Evolutionary conservation across 768 basidiomycete genomes (phyloP).

Genomic region (Trametopsis cervina): DNA sequence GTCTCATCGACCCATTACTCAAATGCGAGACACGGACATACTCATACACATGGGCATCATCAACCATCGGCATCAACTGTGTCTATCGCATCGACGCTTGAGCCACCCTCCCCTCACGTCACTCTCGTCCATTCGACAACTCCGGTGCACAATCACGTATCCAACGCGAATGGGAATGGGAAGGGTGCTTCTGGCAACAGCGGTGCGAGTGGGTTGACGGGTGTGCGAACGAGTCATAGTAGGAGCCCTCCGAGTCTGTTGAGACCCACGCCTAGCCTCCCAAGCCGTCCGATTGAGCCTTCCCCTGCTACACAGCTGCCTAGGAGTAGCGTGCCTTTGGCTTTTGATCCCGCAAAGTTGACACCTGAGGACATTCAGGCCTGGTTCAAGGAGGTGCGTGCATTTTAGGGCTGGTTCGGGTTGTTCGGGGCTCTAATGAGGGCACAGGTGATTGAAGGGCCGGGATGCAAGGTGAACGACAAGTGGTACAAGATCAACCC

Average conservation of each 20-base stretch:
- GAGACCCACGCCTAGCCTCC: conserved; percentile 8
- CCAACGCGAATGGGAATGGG: neutral
- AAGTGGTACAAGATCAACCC: conserved; percentile 72
- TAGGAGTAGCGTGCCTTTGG: conserved; percentile 18
- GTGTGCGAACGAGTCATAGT: neutral
- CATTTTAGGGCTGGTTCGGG: neutral
- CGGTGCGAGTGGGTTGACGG: neutral
- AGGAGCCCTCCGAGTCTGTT: conserved; percentile 3
- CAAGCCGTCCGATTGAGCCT: conserved; percentile 10
- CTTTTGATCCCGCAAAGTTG: conserved; percentile 60
- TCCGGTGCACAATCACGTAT: neutral
- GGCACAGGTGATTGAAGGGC: conserved; percentile 63
- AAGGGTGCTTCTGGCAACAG: conserved; percentile 23
- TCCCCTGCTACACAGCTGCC: conserved; percentile 6
- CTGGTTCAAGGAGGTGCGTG: conserved; percentile 12
- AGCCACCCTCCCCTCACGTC: conserved; percentile 7
- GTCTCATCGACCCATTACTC: conserved; percentile 18
- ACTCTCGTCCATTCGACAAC: neutral
- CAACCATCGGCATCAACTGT: neutral
- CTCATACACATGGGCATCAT: conserved; percentile 11
- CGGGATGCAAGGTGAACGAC: conserved; percentile 31
- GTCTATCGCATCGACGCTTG: conserved; percentile 50
- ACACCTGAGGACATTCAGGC: conserved; percentile 72
- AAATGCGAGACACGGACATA: neutral
- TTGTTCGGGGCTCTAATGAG: neutral